These are phyloP conservation scores for Triangularia setosa DNA, from an alignment of 2,329 filamentous ascomycete genomes.

Conservation along the genomic window DNA sequence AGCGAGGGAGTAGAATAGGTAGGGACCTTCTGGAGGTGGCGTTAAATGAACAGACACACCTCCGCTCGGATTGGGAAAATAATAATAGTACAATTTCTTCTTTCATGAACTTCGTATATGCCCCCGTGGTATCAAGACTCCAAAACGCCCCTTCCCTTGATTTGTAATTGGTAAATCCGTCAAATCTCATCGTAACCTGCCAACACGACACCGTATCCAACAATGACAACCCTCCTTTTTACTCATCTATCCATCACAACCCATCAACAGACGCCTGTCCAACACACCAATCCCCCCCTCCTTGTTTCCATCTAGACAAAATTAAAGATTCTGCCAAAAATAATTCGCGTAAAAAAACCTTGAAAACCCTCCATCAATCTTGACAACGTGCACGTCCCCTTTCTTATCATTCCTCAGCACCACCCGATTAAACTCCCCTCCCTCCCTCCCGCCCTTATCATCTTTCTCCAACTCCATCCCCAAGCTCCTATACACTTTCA, in stretches of 20 bases:
- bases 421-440: conserved; percentile 79
- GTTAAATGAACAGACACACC: background rate
- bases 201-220: background rate
- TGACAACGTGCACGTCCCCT: conserved; percentile 91
- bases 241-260: background rate
- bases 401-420: conserved; percentile 80
- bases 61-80: background rate
- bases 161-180: background rate
- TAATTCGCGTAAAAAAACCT: conserved; percentile 92
- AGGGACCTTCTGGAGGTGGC: background rate
- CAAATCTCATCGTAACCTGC: conserved; percentile 3
- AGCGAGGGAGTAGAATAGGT: background rate
- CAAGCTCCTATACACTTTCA: conserved; percentile 87
- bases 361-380: conserved; percentile 89
- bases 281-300: no score
- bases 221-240: no score
- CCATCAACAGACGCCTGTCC: no score
- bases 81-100: background rate
- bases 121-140: background rate
- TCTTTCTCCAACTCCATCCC: conserved; percentile 84
- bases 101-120: background rate
- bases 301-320: background rate
- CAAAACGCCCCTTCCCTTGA: background rate
- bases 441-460: conserved; percentile 58
- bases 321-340: conserved; percentile 83